Percentiles rank a stretch among this genome's conserved stretches.
phyloP scores from a whole-genome alignment of 768 basidiomycete species.

The Pisolithus tinctorius region DNA sequence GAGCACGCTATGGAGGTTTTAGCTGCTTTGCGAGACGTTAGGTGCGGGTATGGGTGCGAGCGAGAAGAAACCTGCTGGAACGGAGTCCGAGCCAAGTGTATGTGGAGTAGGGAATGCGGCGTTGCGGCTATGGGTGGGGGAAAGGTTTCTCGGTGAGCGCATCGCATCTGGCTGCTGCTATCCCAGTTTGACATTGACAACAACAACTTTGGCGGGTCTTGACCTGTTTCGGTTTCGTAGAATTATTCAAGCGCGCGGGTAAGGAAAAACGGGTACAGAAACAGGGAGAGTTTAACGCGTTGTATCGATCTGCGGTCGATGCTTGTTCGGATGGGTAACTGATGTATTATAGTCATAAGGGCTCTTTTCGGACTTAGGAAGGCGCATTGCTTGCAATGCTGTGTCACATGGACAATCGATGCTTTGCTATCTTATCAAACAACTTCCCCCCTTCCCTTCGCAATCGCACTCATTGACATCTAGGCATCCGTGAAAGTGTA shows the following conservation, averaged over 20 bases:
- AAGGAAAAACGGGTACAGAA: conserved; percentile 41
- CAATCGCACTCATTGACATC: too few species aligned
- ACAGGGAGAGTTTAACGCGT: conserved; percentile 40
- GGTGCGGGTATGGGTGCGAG: conserved; percentile 58
- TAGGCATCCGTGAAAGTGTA: too few species aligned
- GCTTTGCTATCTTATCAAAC: too few species aligned
- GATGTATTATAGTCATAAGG: too few species aligned
- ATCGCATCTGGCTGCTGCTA: background rate
- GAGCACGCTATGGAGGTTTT: conserved; percentile 66
- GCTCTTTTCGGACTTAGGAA: too few species aligned
- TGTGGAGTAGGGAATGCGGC: conserved; percentile 54
- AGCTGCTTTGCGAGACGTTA: conserved; percentile 58
- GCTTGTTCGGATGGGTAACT: conserved; percentile 5
- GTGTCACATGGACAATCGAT: too few species aligned
- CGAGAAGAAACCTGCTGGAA: conserved; percentile 13
- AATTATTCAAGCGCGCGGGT: conserved; percentile 52
- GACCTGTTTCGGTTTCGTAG: conserved; percentile 24
- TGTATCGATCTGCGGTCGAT: conserved; percentile 20
- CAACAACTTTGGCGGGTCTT: background rate
- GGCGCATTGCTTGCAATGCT: too few species aligned
- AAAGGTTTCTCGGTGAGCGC: conserved; percentile 53
- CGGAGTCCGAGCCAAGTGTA: background rate
- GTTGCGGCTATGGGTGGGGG: conserved; percentile 66
- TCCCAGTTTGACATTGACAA: background rate
- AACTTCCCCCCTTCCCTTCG: too few species aligned